Conservation (phyloP, 23 red algal genomes). For the Gracilaria vermiculophylla region DNA sequence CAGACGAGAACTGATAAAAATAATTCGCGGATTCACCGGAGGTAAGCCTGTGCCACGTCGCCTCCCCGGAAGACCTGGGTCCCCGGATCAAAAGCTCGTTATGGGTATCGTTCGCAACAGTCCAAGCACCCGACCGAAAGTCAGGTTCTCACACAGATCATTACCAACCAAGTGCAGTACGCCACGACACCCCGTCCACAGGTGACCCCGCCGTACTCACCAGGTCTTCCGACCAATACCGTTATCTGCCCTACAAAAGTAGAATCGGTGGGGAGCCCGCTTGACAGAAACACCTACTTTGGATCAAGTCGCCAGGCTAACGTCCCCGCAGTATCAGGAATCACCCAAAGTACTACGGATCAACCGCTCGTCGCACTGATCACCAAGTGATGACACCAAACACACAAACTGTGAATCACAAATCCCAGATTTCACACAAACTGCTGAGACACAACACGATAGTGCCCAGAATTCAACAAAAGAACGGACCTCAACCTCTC, state of each 20-base stretch:
- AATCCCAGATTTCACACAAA: no score
- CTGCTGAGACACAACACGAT: neutral
- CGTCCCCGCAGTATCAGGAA: neutral
- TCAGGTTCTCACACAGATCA: neutral
- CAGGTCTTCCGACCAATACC: neutral
- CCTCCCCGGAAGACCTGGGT: neutral
- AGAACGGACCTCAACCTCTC: constrained; percentile 6
- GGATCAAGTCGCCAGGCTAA: constrained; percentile 8
- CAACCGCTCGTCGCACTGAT: constrained; percentile 1
- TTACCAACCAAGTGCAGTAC: neutral
- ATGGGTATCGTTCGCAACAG: neutral
- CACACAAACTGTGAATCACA: no score
- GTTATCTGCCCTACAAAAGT: constrained; percentile 7
- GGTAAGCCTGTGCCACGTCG: constrained; percentile 5
- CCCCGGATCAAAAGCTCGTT: constrained; percentile 21
- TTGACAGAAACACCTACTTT: neutral
- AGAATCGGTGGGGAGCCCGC: constrained; percentile 18
- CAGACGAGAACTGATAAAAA: neutral
- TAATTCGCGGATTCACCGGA: neutral
- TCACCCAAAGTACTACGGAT: neutral
- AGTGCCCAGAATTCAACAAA: constrained; percentile 3
- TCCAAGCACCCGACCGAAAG: neutral
- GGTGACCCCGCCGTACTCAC: neutral
- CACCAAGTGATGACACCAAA: neutral
- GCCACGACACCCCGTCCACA: constrained; percentile 9